phyloP scores from a whole-genome alignment of 805 yeast species.

The Kazachstania africana region DNA sequence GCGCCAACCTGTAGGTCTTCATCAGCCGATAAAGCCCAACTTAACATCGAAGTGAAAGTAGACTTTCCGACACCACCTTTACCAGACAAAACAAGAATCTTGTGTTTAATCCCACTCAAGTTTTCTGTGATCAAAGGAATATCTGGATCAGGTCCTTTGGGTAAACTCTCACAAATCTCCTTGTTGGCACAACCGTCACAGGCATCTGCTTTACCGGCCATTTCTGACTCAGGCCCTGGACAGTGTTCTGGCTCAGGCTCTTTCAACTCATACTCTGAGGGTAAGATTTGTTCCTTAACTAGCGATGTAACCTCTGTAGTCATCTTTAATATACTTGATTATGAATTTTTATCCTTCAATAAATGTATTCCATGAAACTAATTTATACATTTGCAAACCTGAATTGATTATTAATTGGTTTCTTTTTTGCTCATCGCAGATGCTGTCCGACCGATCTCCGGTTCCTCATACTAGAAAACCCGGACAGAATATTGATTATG shows the following conservation, averaged over 20 bases:
- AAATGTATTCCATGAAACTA: no score
- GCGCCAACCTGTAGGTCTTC: constrained; percentile 82
- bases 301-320: constrained; percentile 5
- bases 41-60: constrained; percentile 88
- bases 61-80: constrained; percentile 98
- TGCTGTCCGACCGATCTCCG: no score
- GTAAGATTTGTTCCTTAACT: constrained; percentile 9
- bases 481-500: no score
- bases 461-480: no score
- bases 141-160: constrained; percentile 94
- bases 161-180: constrained; percentile 74
- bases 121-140: constrained; percentile 62
- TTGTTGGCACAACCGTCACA: constrained; percentile 94
- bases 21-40: constrained; percentile 89
- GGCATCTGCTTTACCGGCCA: constrained; percentile 89
- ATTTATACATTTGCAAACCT: no score
- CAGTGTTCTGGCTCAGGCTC: constrained; percentile 95
- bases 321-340: constrained; percentile 1
- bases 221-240: constrained; percentile 94
- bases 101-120: constrained; percentile 57
- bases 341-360: neutral
- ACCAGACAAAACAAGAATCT: constrained; percentile 70
- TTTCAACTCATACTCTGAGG: constrained; percentile 26
- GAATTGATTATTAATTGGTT: no score
- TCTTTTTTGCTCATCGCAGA: no score